Base-by-base conservation (phyloP, 805 yeast species). In the Candida wancherniae region DNA sequence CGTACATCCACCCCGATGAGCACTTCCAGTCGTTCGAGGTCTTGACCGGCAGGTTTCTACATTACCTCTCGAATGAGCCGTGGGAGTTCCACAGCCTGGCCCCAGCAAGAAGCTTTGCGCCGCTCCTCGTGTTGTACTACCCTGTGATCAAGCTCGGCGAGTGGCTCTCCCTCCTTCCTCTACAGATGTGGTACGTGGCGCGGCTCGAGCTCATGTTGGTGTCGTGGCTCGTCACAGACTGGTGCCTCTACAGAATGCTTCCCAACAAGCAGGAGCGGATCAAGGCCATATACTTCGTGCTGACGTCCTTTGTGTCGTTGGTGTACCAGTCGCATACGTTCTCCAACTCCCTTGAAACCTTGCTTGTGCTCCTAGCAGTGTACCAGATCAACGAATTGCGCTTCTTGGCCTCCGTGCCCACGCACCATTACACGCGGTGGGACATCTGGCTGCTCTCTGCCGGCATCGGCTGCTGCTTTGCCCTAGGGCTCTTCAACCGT, bases 1-100 rank as follows among this genome's bases (percentile, higher is more conserved):
- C 96, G 0, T 92, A 94, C 51, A 78, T 92, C 28, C 99, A 94
- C 45, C 99, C 99, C 0, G 99, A 92, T 64, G 99, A 92, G 60
- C 96, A 88, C 54, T 84, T 85, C 53, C 99, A 94, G 54, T 74
- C 80, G n/a, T 72, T 94, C 28, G 94, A 87, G 53, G 80, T 82
- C 1, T 49, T 90, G 15, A 67, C 78, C 9, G 52, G 57, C 46
- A 52, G 55, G 47, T 44, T 71, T 15, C 63, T 77, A 53, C 69
- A 63, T 53, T 35, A 56, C 64, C 16, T 64, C 57, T 52, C 58
- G 6, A 61, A 66, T 9, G 47, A 69, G 1, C 88, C 97, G 0
- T 90, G 98, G 98, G 98, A 90, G 53, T 92, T 84, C 57, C 46
- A 58, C 4, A 31, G 57, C 1, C 63, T 55, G 2, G 46, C 48